Evolutionary conservation across 2,329 filamentous ascomycete species (phyloP).

Genomic region (Colletotrichum caudatum): DNA sequence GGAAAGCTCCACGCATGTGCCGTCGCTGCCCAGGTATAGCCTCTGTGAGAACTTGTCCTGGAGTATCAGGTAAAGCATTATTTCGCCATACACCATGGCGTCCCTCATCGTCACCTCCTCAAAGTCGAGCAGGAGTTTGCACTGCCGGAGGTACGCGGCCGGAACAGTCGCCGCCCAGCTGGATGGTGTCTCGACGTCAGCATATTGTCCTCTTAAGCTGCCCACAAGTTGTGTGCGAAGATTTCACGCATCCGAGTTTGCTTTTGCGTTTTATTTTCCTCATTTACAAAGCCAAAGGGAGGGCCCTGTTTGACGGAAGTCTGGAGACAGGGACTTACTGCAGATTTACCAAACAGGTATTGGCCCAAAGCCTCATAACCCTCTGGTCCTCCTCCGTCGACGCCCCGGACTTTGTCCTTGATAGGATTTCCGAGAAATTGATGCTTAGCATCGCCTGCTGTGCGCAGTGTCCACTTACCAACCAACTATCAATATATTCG

Average conservation of each 20-base stretch:
- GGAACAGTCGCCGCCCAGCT: constrained; percentile 57
- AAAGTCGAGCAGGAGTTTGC: constrained; percentile 55
- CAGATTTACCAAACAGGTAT: constrained; percentile 53
- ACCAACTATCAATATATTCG: constrained; percentile 58
- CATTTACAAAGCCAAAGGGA: no score
- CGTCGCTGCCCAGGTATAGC: constrained; percentile 48
- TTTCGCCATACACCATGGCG: constrained; percentile 55
- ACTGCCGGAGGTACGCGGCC: constrained; percentile 53
- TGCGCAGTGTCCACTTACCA: constrained; percentile 56
- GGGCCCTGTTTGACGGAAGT: background rate
- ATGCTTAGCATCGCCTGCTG: constrained; percentile 59
- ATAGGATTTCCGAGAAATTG: constrained; percentile 56
- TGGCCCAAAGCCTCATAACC: constrained; percentile 53
- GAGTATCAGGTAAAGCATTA: constrained; percentile 52
- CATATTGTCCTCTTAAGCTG: background rate
- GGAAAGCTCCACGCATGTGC: constrained; percentile 50
- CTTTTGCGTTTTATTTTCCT: background rate
- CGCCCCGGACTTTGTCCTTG: constrained; percentile 49
- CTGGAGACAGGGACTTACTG: constrained; percentile 45
- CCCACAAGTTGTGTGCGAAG: no score
- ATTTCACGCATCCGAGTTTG: no score
- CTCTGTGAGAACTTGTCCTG: constrained; percentile 52
- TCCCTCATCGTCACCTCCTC: constrained; percentile 57
- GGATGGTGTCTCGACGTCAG: background rate
- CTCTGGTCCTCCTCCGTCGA: constrained; percentile 51